These are phyloP conservation scores for Aspergillus tamarii DNA, from an alignment of 2,329 filamentous ascomycete species.

Conservation along the genomic window DNA sequence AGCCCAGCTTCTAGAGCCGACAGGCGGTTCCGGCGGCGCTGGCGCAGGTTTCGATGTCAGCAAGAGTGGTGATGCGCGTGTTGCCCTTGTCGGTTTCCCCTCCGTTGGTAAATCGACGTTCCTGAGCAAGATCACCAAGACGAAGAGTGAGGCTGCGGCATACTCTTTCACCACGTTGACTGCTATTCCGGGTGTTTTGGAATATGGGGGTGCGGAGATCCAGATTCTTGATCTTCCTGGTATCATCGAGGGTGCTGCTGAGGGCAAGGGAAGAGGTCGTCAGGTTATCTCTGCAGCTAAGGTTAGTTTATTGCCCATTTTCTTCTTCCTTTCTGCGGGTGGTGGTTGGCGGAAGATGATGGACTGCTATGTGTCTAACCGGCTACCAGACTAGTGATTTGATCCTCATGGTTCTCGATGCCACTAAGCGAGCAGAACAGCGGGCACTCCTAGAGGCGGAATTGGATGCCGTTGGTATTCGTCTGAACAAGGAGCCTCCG, in stretches of 20 bases:
- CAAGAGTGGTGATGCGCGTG: constrained; percentile 94
- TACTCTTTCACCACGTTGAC: constrained; percentile 98
- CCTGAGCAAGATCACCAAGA: constrained; percentile 98
- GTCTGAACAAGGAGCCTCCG: constrained; percentile 89
- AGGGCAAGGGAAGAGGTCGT: constrained; percentile 91
- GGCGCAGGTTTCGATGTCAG: constrained; percentile 88
- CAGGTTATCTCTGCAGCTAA: constrained; percentile 98
- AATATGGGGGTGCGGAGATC: constrained; percentile 97
- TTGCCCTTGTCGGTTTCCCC: constrained; percentile 96
- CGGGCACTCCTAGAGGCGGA: constrained; percentile 86
- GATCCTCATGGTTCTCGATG: constrained; percentile 95
- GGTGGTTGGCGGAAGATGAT: not conserved
- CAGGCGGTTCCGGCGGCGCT: constrained; percentile 75
- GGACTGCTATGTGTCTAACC: constrained; percentile 7
- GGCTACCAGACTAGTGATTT: constrained; percentile 76
- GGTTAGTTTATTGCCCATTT: constrained; percentile 35
- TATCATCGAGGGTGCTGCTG: constrained; percentile 95
- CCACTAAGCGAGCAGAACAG: constrained; percentile 95
- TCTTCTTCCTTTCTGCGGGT: too few species aligned
- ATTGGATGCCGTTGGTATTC: constrained; percentile 90
- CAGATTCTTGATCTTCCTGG: constrained; percentile 96
- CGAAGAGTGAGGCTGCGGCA: constrained; percentile 90
- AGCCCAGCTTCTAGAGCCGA: constrained; percentile 91
- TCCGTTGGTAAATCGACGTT: constrained; percentile 99
- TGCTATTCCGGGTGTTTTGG: constrained; percentile 93